Conservation (phyloP, 495 filamentous ascomycete genomes). For the Pseudevernia furfuracea region DNA sequence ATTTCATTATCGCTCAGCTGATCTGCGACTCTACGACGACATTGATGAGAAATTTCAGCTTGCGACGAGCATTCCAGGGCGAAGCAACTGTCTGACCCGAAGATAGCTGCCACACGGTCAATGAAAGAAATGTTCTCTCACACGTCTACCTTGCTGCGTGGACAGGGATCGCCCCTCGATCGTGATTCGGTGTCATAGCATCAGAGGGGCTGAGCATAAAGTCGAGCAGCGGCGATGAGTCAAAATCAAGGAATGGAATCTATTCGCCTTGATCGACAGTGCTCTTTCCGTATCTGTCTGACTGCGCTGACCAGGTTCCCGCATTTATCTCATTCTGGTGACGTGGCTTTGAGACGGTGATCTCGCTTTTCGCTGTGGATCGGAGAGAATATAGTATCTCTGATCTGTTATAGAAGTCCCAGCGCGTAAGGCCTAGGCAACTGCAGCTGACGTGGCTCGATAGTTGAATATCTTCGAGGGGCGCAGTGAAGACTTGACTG, state of each 20-base stretch:
- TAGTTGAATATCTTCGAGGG: not conserved
- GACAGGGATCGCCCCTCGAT: not conserved
- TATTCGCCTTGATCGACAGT: slow-evolving; percentile 5
- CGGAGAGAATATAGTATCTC: not conserved
- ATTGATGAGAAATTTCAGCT: not conserved
- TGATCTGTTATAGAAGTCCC: not conserved
- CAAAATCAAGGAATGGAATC: not conserved
- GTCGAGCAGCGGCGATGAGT: not conserved
- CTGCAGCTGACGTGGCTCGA: not conserved
- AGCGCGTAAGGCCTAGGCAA: not conserved
- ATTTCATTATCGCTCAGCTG: slow-evolving; percentile 5
- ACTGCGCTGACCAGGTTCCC: not conserved
- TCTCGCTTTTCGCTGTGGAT: slow-evolving; percentile 8
- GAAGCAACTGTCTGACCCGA: not conserved
- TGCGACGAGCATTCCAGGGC: slow-evolving; percentile 7
- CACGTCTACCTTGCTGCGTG: not conserved
- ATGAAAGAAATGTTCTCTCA: not conserved
- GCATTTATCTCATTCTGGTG: not conserved
- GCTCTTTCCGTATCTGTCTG: not conserved
- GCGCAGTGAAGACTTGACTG: not conserved
- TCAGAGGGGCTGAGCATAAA: not conserved
- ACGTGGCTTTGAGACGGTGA: not conserved
- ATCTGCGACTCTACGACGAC: slow-evolving; percentile 6
- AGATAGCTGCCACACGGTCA: not conserved
- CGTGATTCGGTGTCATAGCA: not conserved